phyloP scores from a whole-genome alignment of 2,329 filamentous ascomycete species.

The Zalaria sp. region DNA sequence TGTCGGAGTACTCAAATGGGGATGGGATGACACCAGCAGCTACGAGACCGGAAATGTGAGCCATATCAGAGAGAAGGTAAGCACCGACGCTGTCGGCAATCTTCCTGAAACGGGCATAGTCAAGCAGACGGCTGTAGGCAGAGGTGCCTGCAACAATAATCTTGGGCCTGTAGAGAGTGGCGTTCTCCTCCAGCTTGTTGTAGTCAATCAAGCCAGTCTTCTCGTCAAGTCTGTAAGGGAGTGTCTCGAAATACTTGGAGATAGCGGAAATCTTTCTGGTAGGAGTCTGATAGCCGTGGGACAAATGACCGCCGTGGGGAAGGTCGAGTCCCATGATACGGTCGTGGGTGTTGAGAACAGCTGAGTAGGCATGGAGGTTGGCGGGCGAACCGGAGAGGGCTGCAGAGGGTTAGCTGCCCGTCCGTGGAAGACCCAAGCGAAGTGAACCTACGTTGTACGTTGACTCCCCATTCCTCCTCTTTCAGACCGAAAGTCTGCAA shows the following conservation, averaged over 20 bases:
- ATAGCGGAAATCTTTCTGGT: slow-evolving; percentile 75
- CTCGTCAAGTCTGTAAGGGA: slow-evolving; percentile 84
- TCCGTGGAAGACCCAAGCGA: neutral
- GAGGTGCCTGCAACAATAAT: slow-evolving; percentile 92
- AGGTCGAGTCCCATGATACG: slow-evolving; percentile 94
- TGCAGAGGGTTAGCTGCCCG: slow-evolving; percentile 7
- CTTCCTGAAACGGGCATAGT: slow-evolving; percentile 91
- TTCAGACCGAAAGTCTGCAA: slow-evolving; percentile 76
- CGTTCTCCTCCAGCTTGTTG: slow-evolving; percentile 79
- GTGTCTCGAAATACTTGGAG: slow-evolving; percentile 98
- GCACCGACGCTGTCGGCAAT: slow-evolving; percentile 88
- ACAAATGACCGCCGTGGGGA: slow-evolving; percentile 89
- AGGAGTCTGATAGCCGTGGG: slow-evolving; percentile 93
- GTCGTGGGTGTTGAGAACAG: slow-evolving; percentile 82
- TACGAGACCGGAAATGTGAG: slow-evolving; percentile 93
- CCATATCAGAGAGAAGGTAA: slow-evolving; percentile 96
- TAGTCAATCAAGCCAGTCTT: slow-evolving; percentile 96
- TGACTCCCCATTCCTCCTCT: slow-evolving; percentile 85
- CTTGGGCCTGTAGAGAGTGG: slow-evolving; percentile 86
- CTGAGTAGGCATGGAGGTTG: slow-evolving; percentile 78
- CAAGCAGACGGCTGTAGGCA: slow-evolving; percentile 94
- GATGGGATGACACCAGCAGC: slow-evolving; percentile 86
- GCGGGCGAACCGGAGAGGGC: slow-evolving; percentile 61
- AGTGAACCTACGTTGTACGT: slow-evolving; percentile 58
- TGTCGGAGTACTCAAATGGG: slow-evolving; percentile 83